Evolutionary conservation across 768 basidiomycete genomes (phyloP).

Genomic region (Collybia mongolica): DNA sequence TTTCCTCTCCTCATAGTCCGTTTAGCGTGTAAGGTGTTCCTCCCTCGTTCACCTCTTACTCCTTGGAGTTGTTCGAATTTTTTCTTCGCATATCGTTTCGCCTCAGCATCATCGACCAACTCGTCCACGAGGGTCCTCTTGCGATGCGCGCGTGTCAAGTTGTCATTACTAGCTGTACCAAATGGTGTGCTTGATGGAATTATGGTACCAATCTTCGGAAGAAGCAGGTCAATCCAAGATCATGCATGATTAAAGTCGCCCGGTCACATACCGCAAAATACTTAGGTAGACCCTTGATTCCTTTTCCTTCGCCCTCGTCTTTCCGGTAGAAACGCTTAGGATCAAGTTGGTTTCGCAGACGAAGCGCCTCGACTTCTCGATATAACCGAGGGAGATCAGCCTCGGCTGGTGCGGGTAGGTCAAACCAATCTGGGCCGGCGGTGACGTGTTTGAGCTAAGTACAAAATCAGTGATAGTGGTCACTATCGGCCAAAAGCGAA

Average conservation of each 20-base stretch:
- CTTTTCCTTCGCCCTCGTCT: slow-evolving; percentile 82
- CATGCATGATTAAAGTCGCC: slow-evolving; percentile 2
- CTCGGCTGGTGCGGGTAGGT: slow-evolving; percentile 80
- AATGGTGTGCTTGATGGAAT: slow-evolving; percentile 71
- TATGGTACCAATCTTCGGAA: slow-evolving; percentile 73
- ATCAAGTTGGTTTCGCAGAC: slow-evolving; percentile 84
- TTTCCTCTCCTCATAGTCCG: slow-evolving; percentile 62
- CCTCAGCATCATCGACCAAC: slow-evolving; percentile 84
- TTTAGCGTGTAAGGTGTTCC: slow-evolving; percentile 66
- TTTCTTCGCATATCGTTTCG: slow-evolving; percentile 85
- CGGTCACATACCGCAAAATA: slow-evolving; percentile 74
- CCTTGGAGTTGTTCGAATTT: slow-evolving; percentile 82
- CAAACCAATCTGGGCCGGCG: slow-evolving; percentile 83
- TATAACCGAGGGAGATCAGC: slow-evolving; percentile 76
- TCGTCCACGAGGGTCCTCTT: slow-evolving; percentile 89
- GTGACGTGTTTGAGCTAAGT: slow-evolving; percentile 66
- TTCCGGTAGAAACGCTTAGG: slow-evolving; percentile 91
- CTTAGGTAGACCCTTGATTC: slow-evolving; percentile 82
- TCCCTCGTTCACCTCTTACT: slow-evolving; percentile 66
- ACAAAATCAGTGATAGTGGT: slow-evolving; percentile 1
- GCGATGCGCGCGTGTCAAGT: slow-evolving; percentile 64
- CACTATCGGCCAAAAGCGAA: not conserved
- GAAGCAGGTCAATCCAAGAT: slow-evolving; percentile 7
- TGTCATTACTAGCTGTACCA: slow-evolving; percentile 65
- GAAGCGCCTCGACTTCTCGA: slow-evolving; percentile 85